Evolutionary conservation across 768 basidiomycete species (phyloP), one percentile per base, ranked within the genome.

Genomic region (Termitomyces sp.): DNA sequence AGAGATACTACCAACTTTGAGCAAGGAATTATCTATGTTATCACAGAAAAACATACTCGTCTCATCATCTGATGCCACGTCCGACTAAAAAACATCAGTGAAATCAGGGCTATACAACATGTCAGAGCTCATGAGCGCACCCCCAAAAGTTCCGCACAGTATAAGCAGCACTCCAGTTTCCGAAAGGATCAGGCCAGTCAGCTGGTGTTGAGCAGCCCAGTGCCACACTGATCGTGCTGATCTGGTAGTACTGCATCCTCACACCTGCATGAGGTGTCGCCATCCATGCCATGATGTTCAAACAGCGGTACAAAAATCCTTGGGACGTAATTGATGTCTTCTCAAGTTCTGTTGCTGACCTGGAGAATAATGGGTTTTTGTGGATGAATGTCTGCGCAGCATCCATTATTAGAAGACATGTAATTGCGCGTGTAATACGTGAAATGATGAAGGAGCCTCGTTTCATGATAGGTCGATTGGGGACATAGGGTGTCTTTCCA

Each of bases 141-240:
- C 71, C 67, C 71, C 71, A 71, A 38, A 70, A 62, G 22, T 62
- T 65, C 35, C 71, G 63, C 10, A 73, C 47, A 9, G 70, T 71
- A 58, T 70, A 71, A 1, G 69, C 65, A n/a, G 66, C 62, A 10
- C 57, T 57, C 63, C 61, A 68, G 28, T n/a, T 33, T 16, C 72
- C 70, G 35, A 62, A 72, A 0, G 66, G 28, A n/a, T 62, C 62
- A 0, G 70, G 70, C 72, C 72, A 73, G 35, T 64, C 61, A 16
- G 53, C 55, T 0, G 70, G 66, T 26, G 63, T 49, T 11, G 64
- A 63, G 9, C 56, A 22, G 3, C 59, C 56, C 8, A 62, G 52
- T 18, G 59, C 33, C 16, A 62, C 62, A 28, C 43, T 28, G 30
- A 28, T 20, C 10, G 24, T 16, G 26, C 52, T 52, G 26, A 40